Conservation (phyloP, 768 basidiomycete genomes). For the Lactifluus piperatus region DNA sequence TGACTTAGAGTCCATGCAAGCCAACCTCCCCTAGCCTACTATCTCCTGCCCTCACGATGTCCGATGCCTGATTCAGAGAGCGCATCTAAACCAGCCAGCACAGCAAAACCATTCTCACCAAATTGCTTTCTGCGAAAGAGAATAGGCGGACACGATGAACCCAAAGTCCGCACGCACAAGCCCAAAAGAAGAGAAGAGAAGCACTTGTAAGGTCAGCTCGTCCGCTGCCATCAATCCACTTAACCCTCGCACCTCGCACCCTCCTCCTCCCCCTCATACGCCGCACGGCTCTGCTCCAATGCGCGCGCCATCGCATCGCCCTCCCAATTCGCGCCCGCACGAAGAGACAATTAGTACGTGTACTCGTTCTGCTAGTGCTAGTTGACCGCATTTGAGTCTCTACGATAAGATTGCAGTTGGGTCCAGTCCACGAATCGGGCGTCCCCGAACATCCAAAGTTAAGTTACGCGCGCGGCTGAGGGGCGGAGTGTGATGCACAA, state of each 20-base stretch:
- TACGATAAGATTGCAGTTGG: no score
- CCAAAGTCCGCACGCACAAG: neutral
- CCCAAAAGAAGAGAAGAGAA: no score
- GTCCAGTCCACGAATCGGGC: no score
- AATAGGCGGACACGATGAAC: neutral
- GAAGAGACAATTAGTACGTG: slow-evolving; percentile 62
- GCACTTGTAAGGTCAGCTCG: no score
- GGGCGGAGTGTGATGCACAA: slow-evolving; percentile 9
- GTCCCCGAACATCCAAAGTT: no score
- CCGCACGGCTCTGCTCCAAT: slow-evolving; percentile 66
- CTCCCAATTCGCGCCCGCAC: slow-evolving; percentile 68
- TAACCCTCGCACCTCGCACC: no score
- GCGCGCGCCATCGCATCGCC: slow-evolving; percentile 69
- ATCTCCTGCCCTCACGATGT: slow-evolving; percentile 34
- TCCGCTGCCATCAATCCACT: no score
- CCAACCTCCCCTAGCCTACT: slow-evolving; percentile 71
- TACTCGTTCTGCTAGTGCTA: slow-evolving; percentile 57
- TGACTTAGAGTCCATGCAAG: slow-evolving; percentile 88
- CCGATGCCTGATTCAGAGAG: neutral
- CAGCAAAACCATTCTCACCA: slow-evolving; percentile 30
- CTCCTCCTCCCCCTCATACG: slow-evolving; percentile 65
- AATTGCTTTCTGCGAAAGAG: slow-evolving; percentile 57
- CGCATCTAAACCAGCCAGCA: neutral
- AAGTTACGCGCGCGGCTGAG: no score
- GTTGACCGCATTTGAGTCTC: slow-evolving; percentile 54